Evolutionary conservation across 106 monocot genomes (phyloP).

Genomic region (Narthecium ossifragum): DNA sequence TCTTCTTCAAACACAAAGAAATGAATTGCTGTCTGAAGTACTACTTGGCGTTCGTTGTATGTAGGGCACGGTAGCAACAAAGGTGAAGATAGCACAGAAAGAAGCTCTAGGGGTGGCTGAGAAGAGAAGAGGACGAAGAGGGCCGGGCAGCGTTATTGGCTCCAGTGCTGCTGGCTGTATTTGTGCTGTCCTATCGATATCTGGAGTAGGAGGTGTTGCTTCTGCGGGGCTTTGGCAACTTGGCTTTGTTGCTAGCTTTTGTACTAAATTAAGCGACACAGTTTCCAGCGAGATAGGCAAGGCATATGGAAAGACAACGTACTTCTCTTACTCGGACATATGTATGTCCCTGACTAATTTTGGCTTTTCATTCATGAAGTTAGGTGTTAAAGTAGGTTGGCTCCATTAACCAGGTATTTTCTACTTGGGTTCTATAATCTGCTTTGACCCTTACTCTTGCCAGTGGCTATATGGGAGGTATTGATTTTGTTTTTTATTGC

Average conservation of each 20-base stretch:
- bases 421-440: too few relatives aligned
- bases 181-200: slow-evolving; percentile 81
- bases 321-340: slow-evolving; percentile 17
- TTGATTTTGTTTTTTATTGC: background rate
- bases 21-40: too few relatives aligned
- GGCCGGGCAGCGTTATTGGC: slow-evolving; percentile 91
- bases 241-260: slow-evolving; percentile 90
- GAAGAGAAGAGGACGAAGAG: slow-evolving; percentile 90
- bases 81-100: slow-evolving; percentile 80
- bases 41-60: background rate
- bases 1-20: too few relatives aligned
- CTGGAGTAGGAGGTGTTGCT: slow-evolving; percentile 41
- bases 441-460: too few relatives aligned
- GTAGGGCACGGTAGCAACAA: slow-evolving; percentile 86
- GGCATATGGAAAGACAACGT: slow-evolving; percentile 93
- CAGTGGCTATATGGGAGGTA: too few relatives aligned
- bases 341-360: background rate
- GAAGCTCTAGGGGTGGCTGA: slow-evolving; percentile 91
- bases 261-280: slow-evolving; percentile 94
- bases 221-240: slow-evolving; percentile 59
- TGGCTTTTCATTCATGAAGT: background rate
- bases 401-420: too few relatives aligned
- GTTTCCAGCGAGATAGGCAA: slow-evolving; percentile 98
- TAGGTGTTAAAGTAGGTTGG: too few relatives aligned
- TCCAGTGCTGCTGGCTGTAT: slow-evolving; percentile 83